Evolutionary conservation across 2,329 filamentous ascomycete genomes (phyloP), one percentile per base, ranked within the genome.

Genomic region (Xylaria polymorpha): DNA sequence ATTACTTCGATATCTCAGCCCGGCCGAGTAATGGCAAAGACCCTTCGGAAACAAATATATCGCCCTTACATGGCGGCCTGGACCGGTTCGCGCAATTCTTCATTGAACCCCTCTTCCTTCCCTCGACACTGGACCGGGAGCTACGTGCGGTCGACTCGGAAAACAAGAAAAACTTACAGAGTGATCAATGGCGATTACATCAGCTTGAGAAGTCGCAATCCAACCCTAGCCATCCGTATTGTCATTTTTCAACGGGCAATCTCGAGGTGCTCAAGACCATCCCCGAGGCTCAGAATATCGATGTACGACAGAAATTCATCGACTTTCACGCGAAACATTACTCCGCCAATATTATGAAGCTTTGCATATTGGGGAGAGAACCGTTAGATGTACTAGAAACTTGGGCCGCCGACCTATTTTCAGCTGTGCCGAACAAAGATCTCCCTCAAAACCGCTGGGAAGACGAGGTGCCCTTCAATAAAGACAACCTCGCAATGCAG

Each of bases 121-220:
- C 91, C 63, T 93, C 90, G 72, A 96, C 94, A 0, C 81, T 98
- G 58, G 94, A 98, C 75, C 88, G 94, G 59, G 94, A 98, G 81
- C 85, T 98, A 71, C 90, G 88, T 73, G 94, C 94, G 0, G 94
- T 98, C 22, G 94, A 98, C 77, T 97, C 94, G 5, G 94, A 98
- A 80, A 97, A 98, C 83, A 97, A 97, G 86, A 98, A 98, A 87
- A 98, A 98, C 75, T 83, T 98, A 58, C 94, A 98, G 81, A 95
- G 89, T 78, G 94, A 98, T 77, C 87, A 88, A 65, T 97, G 94
- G 94, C 89, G 94, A 18, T 82, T 97, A 71, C 90, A 95, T 76
- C 94, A 98, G 81, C 85, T 98, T 29, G 92, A 93, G 78, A 97
- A 97, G 82, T 91, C 91, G 3, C 83, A 96, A n/a, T 93, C 94